Base-by-base conservation (phyloP, 495 filamentous ascomycete genomes). In the Aspergillus sclerotiicarbonarius region DNA sequence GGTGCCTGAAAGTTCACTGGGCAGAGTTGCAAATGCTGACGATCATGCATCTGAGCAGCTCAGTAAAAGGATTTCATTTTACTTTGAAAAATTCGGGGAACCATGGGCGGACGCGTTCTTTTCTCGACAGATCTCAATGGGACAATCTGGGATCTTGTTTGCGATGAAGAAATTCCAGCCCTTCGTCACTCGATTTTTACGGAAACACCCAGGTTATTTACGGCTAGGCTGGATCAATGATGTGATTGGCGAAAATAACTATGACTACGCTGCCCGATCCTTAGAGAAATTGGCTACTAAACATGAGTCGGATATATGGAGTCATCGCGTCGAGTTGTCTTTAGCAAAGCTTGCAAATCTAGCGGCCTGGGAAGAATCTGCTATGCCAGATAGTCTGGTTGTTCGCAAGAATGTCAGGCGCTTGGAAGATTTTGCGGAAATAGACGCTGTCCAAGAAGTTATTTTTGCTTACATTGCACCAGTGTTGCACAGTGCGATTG, bases 151-250 rank as follows among this genome's bases (percentile, higher is more conserved):
- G 29, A 76, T 79, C 0, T 79, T 97, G 31, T 80, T 99, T 57
- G 80, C 72, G 9, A 72, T 74, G 71, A 71, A 82, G 25, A 86
- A 88, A 43, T 85, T 86, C 59, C 84, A 86, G 67, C 68, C 75
- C 30, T 84, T 83, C 59, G 76, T 91, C 20, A 96, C 91, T 10
- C 76, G 75, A 31, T 98, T 90, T 65, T 76, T 98, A 45, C 84
- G 88, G 31, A 82, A 78, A 29, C 80, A 86, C 60, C 82, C 84
- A 9, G 72, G 83, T 60, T 86, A 90, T 46, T 83, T 85, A 39
- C 90, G 89, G 62, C 70, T 97, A n/a, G 80, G 87, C 39, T 98
- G 94, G 94, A 93, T 98, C 71, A 93, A 98, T 70, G 92, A 96
- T 64, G 83, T 96, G 18, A 72, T 82, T 51, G 77, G 82, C 19